phyloP scores from a whole-genome alignment of 1,139 yeast species.

The Hanseniaspora uvarum region DNA sequence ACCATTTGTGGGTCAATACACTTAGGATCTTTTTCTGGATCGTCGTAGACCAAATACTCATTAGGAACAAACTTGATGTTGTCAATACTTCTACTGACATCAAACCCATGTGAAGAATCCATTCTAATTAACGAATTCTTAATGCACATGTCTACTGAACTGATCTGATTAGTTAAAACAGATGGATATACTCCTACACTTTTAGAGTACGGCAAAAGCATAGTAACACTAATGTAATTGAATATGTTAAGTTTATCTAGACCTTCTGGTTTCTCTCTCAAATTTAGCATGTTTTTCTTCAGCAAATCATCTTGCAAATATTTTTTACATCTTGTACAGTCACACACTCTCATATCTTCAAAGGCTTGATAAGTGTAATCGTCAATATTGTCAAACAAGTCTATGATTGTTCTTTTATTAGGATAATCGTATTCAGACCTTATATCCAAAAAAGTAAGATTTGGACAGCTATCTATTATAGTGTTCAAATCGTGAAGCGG shows the following conservation, averaged over 20 bases:
- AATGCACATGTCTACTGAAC: slow-evolving; percentile 29
- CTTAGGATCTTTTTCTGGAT: neutral
- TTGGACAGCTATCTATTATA: slow-evolving; percentile 30
- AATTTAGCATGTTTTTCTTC: slow-evolving; percentile 24
- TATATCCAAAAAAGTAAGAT: slow-evolving; percentile 34
- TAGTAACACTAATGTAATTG: slow-evolving; percentile 30
- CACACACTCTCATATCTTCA: slow-evolving; percentile 22
- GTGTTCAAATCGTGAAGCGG: slow-evolving; percentile 31
- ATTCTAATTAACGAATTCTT: slow-evolving; percentile 25
- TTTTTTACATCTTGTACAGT: slow-evolving; percentile 32
- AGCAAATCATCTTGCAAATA: slow-evolving; percentile 28
- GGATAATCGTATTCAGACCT: slow-evolving; percentile 32
- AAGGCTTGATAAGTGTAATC: slow-evolving; percentile 8
- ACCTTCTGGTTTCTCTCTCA: slow-evolving; percentile 23
- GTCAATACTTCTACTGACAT: slow-evolving; percentile 25
- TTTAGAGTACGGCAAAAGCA: slow-evolving; percentile 35
- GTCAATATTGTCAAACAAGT: neutral
- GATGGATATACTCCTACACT: slow-evolving; percentile 36
- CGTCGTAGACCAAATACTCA: slow-evolving; percentile 18
- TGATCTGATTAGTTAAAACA: slow-evolving; percentile 35
- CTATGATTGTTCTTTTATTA: slow-evolving; percentile 25
- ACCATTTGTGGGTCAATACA: slow-evolving; percentile 9
- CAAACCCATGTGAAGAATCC: slow-evolving; percentile 18
- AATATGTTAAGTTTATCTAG: slow-evolving; percentile 31
- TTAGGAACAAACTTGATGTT: slow-evolving; percentile 23